phyloP scores from a whole-genome alignment of 1,139 yeast species.

The Yamadazyma atmosphaerica region DNA sequence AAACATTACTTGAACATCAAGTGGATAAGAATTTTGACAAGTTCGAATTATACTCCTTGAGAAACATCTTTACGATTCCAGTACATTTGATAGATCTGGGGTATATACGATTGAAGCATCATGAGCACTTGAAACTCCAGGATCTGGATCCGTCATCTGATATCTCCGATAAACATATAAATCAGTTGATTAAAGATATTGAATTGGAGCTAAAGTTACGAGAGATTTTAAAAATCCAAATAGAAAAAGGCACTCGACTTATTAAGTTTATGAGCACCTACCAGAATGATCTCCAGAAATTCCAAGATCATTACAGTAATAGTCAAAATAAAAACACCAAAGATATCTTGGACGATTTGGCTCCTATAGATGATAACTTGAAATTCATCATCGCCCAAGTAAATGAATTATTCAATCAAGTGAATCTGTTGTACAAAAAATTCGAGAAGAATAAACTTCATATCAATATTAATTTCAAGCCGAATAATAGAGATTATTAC shows the following conservation, averaged over 20 bases:
- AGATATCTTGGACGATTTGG: slow-evolving; percentile 34
- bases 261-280: slow-evolving; percentile 31
- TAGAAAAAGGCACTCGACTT: slow-evolving; percentile 38
- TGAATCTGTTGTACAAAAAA: slow-evolving; percentile 33
- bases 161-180: slow-evolving; percentile 35
- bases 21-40: slow-evolving; percentile 88
- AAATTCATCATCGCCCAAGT: slow-evolving; percentile 46
- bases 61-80: slow-evolving; percentile 78
- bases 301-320: slow-evolving; percentile 19
- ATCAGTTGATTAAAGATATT: slow-evolving; percentile 41
- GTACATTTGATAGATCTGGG: slow-evolving; percentile 66
- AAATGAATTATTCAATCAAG: slow-evolving; percentile 39
- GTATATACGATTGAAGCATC: slow-evolving; percentile 68
- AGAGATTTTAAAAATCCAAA: slow-evolving; percentile 40
- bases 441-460: slow-evolving; percentile 22
- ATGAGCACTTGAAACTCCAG: slow-evolving; percentile 52
- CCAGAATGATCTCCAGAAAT: slow-evolving; percentile 26
- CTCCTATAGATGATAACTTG: slow-evolving; percentile 56
- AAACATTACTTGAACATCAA: slow-evolving; percentile 70
- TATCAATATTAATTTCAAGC: slow-evolving; percentile 21
- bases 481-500: slow-evolving; percentile 29
- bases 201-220: slow-evolving; percentile 46
- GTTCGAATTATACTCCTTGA: slow-evolving; percentile 76
- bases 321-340: slow-evolving; percentile 23
- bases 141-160: slow-evolving; percentile 12